Percentiles rank a stretch among this genome's conserved stretches.
These are phyloP conservation scores for Reutealis trisperma DNA, from an alignment of 345 rosid genomes.

Conservation along the genomic window DNA sequence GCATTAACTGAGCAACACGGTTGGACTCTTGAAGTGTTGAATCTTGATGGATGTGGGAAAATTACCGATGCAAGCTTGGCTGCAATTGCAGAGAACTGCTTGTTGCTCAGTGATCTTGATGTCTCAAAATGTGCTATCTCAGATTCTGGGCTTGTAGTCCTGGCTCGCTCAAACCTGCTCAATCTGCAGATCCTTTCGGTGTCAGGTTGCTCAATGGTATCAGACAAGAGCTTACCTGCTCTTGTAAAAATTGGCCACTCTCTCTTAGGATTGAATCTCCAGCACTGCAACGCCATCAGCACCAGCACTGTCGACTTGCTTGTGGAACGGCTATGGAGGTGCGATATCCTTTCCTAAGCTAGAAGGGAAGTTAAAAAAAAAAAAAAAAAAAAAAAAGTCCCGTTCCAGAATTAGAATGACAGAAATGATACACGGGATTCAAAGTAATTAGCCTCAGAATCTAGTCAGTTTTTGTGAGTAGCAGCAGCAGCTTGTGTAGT, in stretches of 20 bases:
- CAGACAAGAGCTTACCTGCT: slow-evolving; percentile 49
- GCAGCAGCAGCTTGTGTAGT: slow-evolving; percentile 40
- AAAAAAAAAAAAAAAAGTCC: not conserved
- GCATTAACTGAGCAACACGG: slow-evolving; percentile 54
- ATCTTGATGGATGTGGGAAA: slow-evolving; percentile 67
- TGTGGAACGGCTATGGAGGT: slow-evolving; percentile 61
- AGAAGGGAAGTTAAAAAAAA: not conserved
- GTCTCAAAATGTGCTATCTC: slow-evolving; percentile 54
- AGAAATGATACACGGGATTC: slow-evolving; percentile 20
- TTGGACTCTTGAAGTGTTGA: slow-evolving; percentile 58
- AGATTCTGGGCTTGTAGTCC: slow-evolving; percentile 51
- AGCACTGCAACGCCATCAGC: slow-evolving; percentile 64
- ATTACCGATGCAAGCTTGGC: slow-evolving; percentile 65
- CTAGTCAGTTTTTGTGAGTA: slow-evolving; percentile 30
- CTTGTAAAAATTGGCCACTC: slow-evolving; percentile 50
- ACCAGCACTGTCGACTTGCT: slow-evolving; percentile 44
- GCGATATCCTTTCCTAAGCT: slow-evolving; percentile 60
- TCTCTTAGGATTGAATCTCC: slow-evolving; percentile 64
- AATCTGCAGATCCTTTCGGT: slow-evolving; percentile 58
- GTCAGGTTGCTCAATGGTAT: slow-evolving; percentile 55
- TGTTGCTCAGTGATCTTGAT: slow-evolving; percentile 60
- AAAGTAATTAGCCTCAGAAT: slow-evolving; percentile 12
- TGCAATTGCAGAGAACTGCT: slow-evolving; percentile 54
- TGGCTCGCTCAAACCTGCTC: slow-evolving; percentile 49
- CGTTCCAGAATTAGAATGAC: slow-evolving; percentile 13